Base-by-base conservation (phyloP, 768 basidiomycete species). In the Kwoniella pini region DNA sequence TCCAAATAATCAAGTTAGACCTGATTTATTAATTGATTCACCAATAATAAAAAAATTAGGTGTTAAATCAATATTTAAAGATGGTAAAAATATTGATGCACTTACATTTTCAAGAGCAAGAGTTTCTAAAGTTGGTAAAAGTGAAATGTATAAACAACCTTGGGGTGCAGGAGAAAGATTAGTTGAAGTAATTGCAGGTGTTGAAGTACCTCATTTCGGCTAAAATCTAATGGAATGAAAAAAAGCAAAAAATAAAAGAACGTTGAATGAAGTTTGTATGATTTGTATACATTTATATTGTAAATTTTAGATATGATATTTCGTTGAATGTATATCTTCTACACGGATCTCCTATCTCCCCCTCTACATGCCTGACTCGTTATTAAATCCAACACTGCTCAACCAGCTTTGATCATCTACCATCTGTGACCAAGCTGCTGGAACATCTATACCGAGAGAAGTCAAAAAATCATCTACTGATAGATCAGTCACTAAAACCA, bases 91-190 rank as follows among this genome's bases (percentile, higher is more conserved):
- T 4, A 56, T 61, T n/a, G 46, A 45, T 31, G 51, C 51, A 9
- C 7, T 28, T 6, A 56, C 54, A 21, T 61, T 49, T 22, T 9
- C 40, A 9, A 30, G 46, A 38, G 60, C 60, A 21, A 22, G 60
- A 31, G 46, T 61, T 9, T 9, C 60, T 13, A 61, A 61, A 19
- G 51, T 61, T 7, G 60, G 60, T 21, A 61, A 61, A 33, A 42
- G 49, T 4, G 54, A 61, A 10, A 22, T 61, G 7, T 61, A 61
- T 28, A 56, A 54, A 31, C 19, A 54, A 21, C 9, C 40, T n/a
- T 61, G 60, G 60, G 54, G 54, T n/a, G 27, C 17, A 4, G 60
- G 53, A 10, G 42, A 42, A 27, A 39, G 44, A 12, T 27, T 61
- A 12, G 42, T 54, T 15, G 60, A 61, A 42, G 46, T 54, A 19